Conservation (phyloP, 495 filamentous ascomycete species). For the Podospora fimiseda region DNA sequence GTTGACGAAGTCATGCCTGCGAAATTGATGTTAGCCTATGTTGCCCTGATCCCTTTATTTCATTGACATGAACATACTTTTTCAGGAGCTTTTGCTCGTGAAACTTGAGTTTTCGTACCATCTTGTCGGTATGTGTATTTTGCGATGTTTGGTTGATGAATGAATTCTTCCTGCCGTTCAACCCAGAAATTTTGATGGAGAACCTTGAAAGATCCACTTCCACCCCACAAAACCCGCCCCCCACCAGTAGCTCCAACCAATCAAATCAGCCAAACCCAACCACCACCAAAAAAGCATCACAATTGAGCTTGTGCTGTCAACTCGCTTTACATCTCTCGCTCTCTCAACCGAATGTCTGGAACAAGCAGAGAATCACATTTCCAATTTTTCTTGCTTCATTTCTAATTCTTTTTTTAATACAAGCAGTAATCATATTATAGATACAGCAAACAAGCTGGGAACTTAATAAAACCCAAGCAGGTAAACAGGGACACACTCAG, state of each 20-base stretch:
- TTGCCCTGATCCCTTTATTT: not conserved
- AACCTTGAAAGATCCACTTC: conserved; percentile 1
- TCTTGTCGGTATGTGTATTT: conserved; percentile 30
- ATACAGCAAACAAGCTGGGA: too few species aligned
- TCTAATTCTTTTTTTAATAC: too few species aligned
- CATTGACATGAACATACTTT: conserved; percentile 8
- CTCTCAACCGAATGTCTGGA: too few species aligned
- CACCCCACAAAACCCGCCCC: conserved; percentile 19
- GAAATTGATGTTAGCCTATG: conserved; percentile 63
- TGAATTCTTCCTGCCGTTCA: not conserved
- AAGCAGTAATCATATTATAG: too few species aligned
- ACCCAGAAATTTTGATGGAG: conserved; percentile 13
- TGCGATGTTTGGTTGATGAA: not conserved
- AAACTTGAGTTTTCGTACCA: conserved; percentile 89
- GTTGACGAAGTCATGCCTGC: conserved; percentile 91
- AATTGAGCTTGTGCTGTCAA: too few species aligned
- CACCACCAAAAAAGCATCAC: too few species aligned
- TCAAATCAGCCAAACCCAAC: not conserved
- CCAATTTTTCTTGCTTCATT: too few species aligned
- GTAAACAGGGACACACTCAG: too few species aligned
- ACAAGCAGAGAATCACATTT: too few species aligned
- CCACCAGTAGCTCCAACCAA: conserved; percentile 13
- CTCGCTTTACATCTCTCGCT: too few species aligned
- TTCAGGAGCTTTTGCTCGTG: conserved; percentile 27
- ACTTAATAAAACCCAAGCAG: too few species aligned